Base-by-base conservation (phyloP, 2,329 filamentous ascomycete genomes). In the Penicillium sp. region DNA sequence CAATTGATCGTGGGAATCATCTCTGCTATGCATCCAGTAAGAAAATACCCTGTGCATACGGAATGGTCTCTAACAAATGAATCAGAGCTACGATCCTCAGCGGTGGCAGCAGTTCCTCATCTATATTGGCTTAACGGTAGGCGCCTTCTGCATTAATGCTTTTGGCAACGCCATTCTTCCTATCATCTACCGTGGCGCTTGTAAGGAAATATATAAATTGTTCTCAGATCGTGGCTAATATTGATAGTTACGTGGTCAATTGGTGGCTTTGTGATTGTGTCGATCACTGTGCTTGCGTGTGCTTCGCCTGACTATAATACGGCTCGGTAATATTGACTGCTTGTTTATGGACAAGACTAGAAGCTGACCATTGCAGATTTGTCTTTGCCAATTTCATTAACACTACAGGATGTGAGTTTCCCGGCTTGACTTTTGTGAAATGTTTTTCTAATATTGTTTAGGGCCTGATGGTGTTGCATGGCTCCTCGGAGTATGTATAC, bases 61-160 rank as follows among this genome's bases (percentile, higher is more conserved):
- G 2, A 4, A 6, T 31, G 22, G 3, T 2, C 11, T 4, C 31
- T 30, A 25, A 38, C 16, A 36, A 9, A 11, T 11, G 22, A 13
- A 38, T 30, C 16, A 69, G 67, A 55, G 27, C 51, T 89, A 86
- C 64, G 74, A 76, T 18, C 53, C 79, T 2, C 70, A 85, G 61
- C 62, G 81, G 2, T 89, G 86, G 84, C 86, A 90, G 59, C 82
- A 88, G 59, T 89, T 89, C 66, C 74, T 89, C 9, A 85, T 90
- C 43, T 89, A 89, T 66, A 78, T 87, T 39, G 84, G 70, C 5
- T 83, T 84, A 63, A 85, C 81, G 0, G 50, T 83, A 9, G 70
- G 81, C 4, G 82, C 85, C 2, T 81, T 88, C 51, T 50, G 81
- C 33, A 73, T 88, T 64, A 89, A 89, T 57, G 82, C 81, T 1